phyloP scores from a whole-genome alignment of 495 filamentous ascomycete species.

The Xylaria grammica region DNA sequence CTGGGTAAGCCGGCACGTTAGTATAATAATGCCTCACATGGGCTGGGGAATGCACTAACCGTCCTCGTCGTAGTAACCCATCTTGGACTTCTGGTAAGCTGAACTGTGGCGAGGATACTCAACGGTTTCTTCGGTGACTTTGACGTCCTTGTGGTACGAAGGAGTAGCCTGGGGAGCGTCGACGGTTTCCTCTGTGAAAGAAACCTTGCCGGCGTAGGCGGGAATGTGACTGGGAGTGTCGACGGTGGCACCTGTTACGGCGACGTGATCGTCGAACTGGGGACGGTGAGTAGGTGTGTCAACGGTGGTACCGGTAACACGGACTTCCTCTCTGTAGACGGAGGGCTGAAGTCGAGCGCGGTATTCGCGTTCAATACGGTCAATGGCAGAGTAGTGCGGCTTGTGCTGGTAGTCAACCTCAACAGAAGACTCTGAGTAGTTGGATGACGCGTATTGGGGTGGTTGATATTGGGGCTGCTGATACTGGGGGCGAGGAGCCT shows the following conservation, averaged over 20 bases:
- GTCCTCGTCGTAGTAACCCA: constrained; percentile 99
- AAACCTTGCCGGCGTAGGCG: constrained; percentile 31
- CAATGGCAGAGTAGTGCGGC: constrained; percentile 64
- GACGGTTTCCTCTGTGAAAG: constrained; percentile 57
- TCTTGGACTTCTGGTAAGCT: constrained; percentile 63
- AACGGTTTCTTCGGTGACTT: constrained; percentile 46
- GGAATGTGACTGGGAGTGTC: constrained; percentile 37
- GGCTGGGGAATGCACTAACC: constrained; percentile 44
- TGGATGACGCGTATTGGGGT: constrained; percentile 51
- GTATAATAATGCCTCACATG: constrained; percentile 3
- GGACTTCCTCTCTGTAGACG: constrained; percentile 43
- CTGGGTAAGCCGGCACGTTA: constrained; percentile 42
- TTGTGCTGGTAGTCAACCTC: constrained; percentile 58
- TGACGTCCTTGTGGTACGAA: constrained; percentile 43
- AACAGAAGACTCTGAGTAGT: constrained; percentile 68
- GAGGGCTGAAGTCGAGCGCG: constrained; percentile 74
- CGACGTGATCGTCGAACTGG: constrained; percentile 10
- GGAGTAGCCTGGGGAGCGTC: constrained; percentile 50
- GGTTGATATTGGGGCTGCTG: constrained; percentile 26
- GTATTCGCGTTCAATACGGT: constrained; percentile 84
- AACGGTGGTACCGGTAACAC: constrained; percentile 41
- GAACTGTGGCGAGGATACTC: constrained; percentile 46
- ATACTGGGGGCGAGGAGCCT: constrained; percentile 42
- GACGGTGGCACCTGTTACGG: constrained; percentile 41
- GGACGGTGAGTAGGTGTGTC: constrained; percentile 35